Evolutionary conservation across 495 filamentous ascomycete genomes (phyloP).

Genomic region (Pyronema omphalodes): DNA sequence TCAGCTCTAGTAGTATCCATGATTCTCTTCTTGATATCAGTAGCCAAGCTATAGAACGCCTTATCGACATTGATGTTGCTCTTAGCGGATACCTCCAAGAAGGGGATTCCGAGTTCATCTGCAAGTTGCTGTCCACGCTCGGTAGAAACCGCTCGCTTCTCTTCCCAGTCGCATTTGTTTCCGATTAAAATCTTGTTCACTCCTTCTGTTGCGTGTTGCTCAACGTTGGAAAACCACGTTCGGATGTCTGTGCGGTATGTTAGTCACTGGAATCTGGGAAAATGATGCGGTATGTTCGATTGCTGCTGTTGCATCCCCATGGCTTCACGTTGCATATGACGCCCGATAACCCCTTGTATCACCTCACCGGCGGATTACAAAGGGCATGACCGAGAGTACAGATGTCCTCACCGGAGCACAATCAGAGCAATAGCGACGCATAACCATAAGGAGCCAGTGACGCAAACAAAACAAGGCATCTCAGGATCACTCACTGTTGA

Average conservation of each 20-base stretch:
- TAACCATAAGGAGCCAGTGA: neutral
- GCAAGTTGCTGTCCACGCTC: conserved; percentile 86
- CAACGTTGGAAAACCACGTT: conserved; percentile 98
- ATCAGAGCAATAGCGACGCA: neutral
- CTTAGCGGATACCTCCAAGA: conserved; percentile 96
- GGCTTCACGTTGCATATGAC: neutral
- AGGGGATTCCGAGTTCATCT: conserved; percentile 91
- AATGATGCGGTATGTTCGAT: too few relatives aligned
- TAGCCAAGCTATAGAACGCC: conserved; percentile 87
- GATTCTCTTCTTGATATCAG: conserved; percentile 93
- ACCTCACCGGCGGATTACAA: neutral
- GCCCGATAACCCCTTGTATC: conserved; percentile 5
- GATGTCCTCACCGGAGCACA: too few relatives aligned
- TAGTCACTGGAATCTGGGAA: neutral
- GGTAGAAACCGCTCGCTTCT: conserved; percentile 84
- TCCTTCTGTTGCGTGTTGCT: conserved; percentile 96
- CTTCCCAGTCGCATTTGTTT: conserved; percentile 99
- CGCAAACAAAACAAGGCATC: neutral
- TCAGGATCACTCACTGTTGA: conserved; percentile 59
- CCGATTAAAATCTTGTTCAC: conserved; percentile 99
- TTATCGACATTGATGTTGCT: conserved; percentile 99
- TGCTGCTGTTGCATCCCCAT: too few relatives aligned
- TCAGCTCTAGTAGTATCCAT: conserved; percentile 73
- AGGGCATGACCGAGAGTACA: too few relatives aligned
- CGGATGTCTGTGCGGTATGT: conserved; percentile 54